A percentile compares a stretch with the other conserved stretches of the same genome.
These are phyloP conservation scores for Xylariales sp. DNA, from an alignment of 2,329 filamentous ascomycete genomes.

Conservation along the genomic window DNA sequence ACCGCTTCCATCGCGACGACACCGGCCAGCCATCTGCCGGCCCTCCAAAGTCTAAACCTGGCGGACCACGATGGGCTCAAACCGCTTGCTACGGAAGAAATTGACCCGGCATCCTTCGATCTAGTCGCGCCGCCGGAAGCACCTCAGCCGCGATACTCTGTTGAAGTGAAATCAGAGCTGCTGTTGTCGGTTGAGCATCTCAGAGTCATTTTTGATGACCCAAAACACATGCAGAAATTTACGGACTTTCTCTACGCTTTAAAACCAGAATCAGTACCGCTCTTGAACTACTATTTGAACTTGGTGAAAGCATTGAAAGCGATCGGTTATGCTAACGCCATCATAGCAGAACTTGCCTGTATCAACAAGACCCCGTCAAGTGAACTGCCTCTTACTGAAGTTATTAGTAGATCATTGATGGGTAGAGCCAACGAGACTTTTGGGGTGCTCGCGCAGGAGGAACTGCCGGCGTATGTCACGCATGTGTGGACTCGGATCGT, in stretches of 20 bases:
- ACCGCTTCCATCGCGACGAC: constrained; percentile 44
- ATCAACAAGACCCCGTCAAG: constrained; percentile 69
- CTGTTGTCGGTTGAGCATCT: constrained; percentile 76
- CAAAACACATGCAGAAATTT: constrained; percentile 72
- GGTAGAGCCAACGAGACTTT: constrained; percentile 74
- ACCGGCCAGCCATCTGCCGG: constrained; percentile 34
- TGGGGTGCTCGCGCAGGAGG: constrained; percentile 71
- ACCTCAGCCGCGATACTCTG: constrained; percentile 57
- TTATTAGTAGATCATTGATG: constrained; percentile 68
- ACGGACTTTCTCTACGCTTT: constrained; percentile 72
- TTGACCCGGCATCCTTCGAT: constrained; percentile 55
- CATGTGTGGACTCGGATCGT: constrained; percentile 76
- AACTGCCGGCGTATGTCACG: constrained; percentile 78
- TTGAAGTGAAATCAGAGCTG: constrained; percentile 73
- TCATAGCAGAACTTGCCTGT: constrained; percentile 69
- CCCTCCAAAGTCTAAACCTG: constrained; percentile 45
- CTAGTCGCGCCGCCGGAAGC: constrained; percentile 58
- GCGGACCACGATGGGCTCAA: constrained; percentile 50
- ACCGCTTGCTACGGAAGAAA: constrained; percentile 52
- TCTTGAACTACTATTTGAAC: constrained; percentile 78
- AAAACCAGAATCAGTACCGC: constrained; percentile 70
- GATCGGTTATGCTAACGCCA: constrained; percentile 76
- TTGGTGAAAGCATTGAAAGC: constrained; percentile 77
- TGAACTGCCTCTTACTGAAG: constrained; percentile 60
- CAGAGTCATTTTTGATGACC: constrained; percentile 72